Conservation (phyloP, 2,329 filamentous ascomycete genomes). For the Verticillium nubilum region DNA sequence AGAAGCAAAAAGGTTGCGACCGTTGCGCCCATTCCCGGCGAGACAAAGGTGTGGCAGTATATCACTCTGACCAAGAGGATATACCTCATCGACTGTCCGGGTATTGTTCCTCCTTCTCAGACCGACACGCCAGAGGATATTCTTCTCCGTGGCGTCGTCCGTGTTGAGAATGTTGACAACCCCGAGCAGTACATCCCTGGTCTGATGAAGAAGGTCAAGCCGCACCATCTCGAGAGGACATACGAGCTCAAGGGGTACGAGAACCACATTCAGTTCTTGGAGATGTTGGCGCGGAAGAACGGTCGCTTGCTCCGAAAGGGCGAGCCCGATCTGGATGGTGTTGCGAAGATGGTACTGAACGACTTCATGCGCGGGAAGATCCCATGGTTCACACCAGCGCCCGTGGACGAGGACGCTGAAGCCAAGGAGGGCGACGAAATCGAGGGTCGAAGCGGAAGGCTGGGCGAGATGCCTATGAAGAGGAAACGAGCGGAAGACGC, state of each 20-base stretch:
- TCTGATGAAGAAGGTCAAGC: constrained; percentile 71
- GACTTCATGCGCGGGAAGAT: constrained; percentile 95
- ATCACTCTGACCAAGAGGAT: constrained; percentile 93
- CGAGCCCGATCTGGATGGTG: constrained; percentile 91
- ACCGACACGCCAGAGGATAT: constrained; percentile 83
- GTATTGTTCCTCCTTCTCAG: constrained; percentile 86
- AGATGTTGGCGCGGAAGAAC: constrained; percentile 78
- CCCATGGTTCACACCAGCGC: constrained; percentile 89
- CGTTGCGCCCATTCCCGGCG: constrained; percentile 89
- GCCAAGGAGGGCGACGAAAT: constrained; percentile 46
- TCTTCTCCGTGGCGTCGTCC: constrained; percentile 81
- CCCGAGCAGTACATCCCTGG: constrained; percentile 93
- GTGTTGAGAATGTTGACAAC: constrained; percentile 89
- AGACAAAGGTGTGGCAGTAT: constrained; percentile 98
- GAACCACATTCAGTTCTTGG: constrained; percentile 76
- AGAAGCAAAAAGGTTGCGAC: constrained; percentile 91
- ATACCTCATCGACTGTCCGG: constrained; percentile 91
- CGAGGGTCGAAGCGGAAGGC: constrained; percentile 68
- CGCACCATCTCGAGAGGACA: constrained; percentile 84
- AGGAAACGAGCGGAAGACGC: constrained; percentile 57
- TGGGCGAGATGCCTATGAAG: constrained; percentile 85
- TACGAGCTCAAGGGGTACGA: constrained; percentile 82
- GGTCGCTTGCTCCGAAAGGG: constrained; percentile 84
- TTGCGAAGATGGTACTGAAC: constrained; percentile 94
- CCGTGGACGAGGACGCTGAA: constrained; percentile 43